These are phyloP conservation scores for Ambrosiella cleistominuta DNA, from an alignment of 2,329 filamentous ascomycete genomes.

Conservation along the genomic window DNA sequence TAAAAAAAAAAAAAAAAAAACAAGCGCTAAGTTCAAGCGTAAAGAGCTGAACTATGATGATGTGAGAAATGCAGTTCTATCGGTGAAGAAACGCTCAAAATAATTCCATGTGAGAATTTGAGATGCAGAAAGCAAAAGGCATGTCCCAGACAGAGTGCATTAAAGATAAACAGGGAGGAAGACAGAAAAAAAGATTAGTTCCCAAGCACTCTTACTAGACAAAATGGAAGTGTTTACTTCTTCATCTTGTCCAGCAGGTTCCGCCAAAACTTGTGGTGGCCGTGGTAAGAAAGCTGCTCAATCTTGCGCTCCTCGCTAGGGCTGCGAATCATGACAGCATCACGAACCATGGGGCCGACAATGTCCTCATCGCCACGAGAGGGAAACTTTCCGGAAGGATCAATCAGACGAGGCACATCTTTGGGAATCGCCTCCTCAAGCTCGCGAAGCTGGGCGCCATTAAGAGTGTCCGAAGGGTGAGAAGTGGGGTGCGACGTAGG, in stretches of 20 bases:
- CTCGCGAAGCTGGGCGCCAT: conserved; percentile 26
- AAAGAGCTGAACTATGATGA: not conserved
- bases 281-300: not conserved
- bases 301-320: conserved; percentile 27
- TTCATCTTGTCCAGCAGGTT: conserved; percentile 29
- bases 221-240: not conserved
- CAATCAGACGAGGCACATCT: conserved; percentile 50
- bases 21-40: not conserved
- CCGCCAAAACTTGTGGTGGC: conserved; percentile 29
- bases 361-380: conserved; percentile 80
- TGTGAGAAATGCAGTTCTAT: not conserved
- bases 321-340: conserved; percentile 33
- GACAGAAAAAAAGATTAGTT: not conserved
- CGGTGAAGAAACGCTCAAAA: not conserved
- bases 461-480: conserved; percentile 21
- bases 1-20: conserved; percentile 2
- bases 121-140: not conserved
- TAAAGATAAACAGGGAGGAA: conserved; percentile 1
- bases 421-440: conserved; percentile 41
- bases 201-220: not conserved
- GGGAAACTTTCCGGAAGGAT: conserved; percentile 70
- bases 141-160: not conserved
- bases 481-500: not conserved
- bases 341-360: conserved; percentile 72
- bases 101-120: not conserved